Evolutionary conservation across 805 yeast species (phyloP), one percentile per base, ranked within the genome.

Genomic region (Spathaspora arborariae): DNA sequence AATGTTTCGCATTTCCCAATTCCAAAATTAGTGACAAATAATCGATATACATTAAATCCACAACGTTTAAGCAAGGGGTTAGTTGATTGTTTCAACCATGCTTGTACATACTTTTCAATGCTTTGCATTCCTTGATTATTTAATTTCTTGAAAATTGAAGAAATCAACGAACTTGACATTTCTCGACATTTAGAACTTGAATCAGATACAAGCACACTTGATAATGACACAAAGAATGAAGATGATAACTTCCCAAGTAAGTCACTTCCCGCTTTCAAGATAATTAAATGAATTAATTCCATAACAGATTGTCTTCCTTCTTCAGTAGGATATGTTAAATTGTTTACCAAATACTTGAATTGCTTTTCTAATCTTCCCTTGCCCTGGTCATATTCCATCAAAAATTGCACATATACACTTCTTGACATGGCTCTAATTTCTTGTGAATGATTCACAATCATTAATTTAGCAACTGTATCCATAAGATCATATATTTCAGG

Each of bases 301-400:
- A 94, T 79, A 2, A 89, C 96, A 0, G 97, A 88, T 53, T 85
- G 84, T 44, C 97, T 75, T 44, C 99, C 99, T 37, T 80, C 75
- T 48, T 86, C 86, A 3, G 96, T 82, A 4, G 95, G 91, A 60
- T 94, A 94, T 20, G 82, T 76, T 52, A 94, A 69, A 62, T 94
- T 94, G 46, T 80, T 80, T 7, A 91, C 86, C 64, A 94, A 72
- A 59, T 85, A 82, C 52, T 84, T 81, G 66, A 92, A 84, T 53
- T 88, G 95, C 55, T 84, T 87, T 52, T 87, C 94, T 41, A 94
- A 63, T 52, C 88, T 79, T 3, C 92, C 90, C 56, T 83, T 77
- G 26, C 98, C 90, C 68, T 92, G 97, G 56, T 96, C 98, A 59
- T 88, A 94, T 56, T 90, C 96, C 85, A 89, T 85, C 58, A 94